Evolutionary conservation across 495 filamentous ascomycete species (phyloP).

Genomic region (Staphylotrichum longicolle): DNA sequence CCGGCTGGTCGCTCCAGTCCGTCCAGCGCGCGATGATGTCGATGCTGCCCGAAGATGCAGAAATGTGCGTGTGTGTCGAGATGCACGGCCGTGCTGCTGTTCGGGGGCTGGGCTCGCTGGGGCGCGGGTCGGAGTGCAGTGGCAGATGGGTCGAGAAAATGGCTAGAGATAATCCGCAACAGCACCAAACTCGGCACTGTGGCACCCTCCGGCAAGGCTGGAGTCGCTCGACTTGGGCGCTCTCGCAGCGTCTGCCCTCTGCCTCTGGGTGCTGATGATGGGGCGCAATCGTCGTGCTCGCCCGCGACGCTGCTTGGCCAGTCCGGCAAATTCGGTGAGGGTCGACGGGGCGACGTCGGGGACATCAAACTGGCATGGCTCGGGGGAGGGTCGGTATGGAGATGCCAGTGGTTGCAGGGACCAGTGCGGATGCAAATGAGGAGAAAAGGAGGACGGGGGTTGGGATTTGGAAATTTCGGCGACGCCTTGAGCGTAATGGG

Average conservation of each 20-base stretch:
- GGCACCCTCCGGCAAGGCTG: slow-evolving; percentile 1
- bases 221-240: background rate
- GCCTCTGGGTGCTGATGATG: slow-evolving; percentile 14
- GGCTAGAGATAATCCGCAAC: background rate
- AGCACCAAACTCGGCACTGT: background rate
- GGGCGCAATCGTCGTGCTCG: slow-evolving; percentile 31
- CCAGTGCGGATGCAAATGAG: slow-evolving; percentile 30
- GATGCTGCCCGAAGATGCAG: too few species aligned
- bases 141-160: too few species aligned
- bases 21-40: too few species aligned
- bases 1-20: too few species aligned
- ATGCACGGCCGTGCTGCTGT: too few species aligned
- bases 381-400: slow-evolving; percentile 22
- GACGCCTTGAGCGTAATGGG: slow-evolving; percentile 36
- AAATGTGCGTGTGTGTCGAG: too few species aligned
- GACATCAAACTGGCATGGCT: slow-evolving; percentile 41
- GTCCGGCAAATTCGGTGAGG: slow-evolving; percentile 34
- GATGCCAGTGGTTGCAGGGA: slow-evolving; percentile 28
- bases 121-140: too few species aligned
- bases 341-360: slow-evolving; percentile 33
- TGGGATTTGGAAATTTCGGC: slow-evolving; percentile 41
- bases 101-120: too few species aligned
- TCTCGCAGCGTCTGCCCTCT: slow-evolving; percentile 23
- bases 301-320: slow-evolving; percentile 32
- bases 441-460: slow-evolving; percentile 32